phyloP scores from a whole-genome alignment of 1,284 basidiomycete species.

The Polyporus tsugae region DNA sequence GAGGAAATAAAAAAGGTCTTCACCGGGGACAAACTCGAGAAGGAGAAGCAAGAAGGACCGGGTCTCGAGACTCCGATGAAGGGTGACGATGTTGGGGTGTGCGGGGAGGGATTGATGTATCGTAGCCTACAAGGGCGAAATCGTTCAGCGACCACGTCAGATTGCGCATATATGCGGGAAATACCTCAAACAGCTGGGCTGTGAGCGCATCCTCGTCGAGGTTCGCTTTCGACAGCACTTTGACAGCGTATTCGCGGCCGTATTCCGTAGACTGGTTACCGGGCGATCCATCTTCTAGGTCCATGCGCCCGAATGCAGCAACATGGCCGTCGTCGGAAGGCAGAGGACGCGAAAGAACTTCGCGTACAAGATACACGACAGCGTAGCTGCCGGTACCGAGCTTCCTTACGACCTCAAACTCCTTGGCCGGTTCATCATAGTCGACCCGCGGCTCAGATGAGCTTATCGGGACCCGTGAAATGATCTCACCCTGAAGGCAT shows the following conservation, averaged over 20 bases:
- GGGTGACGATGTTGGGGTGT: conserved; percentile 95
- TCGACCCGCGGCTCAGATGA: conserved; percentile 42
- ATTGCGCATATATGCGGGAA: conserved; percentile 34
- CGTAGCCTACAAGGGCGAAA: conserved; percentile 65
- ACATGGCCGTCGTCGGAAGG: conserved; percentile 65
- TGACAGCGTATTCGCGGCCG: conserved; percentile 93
- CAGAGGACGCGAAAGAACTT: conserved; percentile 70
- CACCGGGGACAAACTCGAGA: conserved; percentile 94
- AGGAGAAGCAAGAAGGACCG: conserved; percentile 82
- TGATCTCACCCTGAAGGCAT: conserved; percentile 66
- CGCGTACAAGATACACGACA: conserved; percentile 92
- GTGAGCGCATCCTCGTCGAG: conserved; percentile 86
- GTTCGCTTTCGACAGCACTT: conserved; percentile 94
- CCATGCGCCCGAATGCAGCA: conserved; percentile 63
- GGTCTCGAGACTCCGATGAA: conserved; percentile 90
- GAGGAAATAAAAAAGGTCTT: conserved; percentile 97
- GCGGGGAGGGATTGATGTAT: conserved; percentile 94
- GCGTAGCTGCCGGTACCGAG: conserved; percentile 93
- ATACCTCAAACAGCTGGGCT: conserved; percentile 89
- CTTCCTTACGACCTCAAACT: conserved; percentile 85
- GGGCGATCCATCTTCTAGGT: conserved; percentile 58
- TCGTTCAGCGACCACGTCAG: neutral
- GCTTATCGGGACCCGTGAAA: conserved; percentile 59
- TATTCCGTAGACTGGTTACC: conserved; percentile 59
- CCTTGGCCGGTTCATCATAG: conserved; percentile 59